Percentiles rank a stretch among this genome's conserved stretches.
phyloP scores from a whole-genome alignment of 2,329 filamentous ascomycete genomes.

The Penicillium sclerotiorum region DNA sequence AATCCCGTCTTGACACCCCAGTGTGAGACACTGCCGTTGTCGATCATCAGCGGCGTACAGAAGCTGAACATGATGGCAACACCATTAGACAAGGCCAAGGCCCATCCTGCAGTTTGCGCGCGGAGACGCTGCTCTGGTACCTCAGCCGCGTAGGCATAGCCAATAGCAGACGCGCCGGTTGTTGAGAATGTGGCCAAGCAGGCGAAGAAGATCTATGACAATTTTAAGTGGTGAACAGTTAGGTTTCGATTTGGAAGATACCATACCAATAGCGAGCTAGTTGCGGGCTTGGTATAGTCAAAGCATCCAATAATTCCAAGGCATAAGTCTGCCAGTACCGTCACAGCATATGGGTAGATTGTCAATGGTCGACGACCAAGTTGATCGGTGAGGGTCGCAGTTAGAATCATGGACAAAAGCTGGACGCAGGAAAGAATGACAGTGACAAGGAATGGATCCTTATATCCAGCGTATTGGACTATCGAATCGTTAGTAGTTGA shows the following conservation, averaged over 20 bases:
- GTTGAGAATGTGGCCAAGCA: constrained; percentile 47
- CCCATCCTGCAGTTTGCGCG: constrained; percentile 44
- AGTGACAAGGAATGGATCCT: constrained; percentile 47
- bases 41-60: constrained; percentile 51
- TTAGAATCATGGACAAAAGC: constrained; percentile 46
- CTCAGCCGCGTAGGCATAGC: constrained; percentile 48
- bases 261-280: constrained; percentile 43
- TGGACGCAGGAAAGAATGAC: constrained; percentile 47
- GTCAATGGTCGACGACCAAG: constrained; percentile 44
- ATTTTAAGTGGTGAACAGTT: background rate
- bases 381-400: constrained; percentile 37
- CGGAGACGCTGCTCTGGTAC: constrained; percentile 46
- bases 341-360: constrained; percentile 44
- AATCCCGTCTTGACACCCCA: constrained; percentile 52
- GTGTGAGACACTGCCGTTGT: constrained; percentile 38
- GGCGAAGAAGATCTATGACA: constrained; percentile 45
- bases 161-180: constrained; percentile 47
- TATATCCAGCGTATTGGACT: constrained; percentile 47
- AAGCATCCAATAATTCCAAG: constrained; percentile 47
- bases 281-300: constrained; percentile 36
- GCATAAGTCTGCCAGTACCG: constrained; percentile 38
- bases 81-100: constrained; percentile 44
- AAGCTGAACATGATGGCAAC: constrained; percentile 51
- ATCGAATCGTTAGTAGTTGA: background rate
- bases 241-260: background rate